Conservation (phyloP, 2,329 filamentous ascomycete species). For the Lithohypha guttulata region DNA sequence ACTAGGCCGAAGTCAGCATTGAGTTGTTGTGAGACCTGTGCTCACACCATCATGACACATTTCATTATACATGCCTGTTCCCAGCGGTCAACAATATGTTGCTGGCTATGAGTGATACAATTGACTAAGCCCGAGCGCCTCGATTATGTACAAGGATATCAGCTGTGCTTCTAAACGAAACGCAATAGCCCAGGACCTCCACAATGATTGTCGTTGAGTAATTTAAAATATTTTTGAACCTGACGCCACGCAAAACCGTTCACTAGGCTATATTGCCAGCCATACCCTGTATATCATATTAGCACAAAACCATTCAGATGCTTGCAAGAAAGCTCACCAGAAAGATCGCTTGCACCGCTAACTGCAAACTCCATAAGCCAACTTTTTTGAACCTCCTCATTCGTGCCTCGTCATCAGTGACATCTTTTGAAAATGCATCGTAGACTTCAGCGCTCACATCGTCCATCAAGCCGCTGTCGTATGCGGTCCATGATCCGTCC, state of each 20-base stretch:
- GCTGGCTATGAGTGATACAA: too few relatives aligned
- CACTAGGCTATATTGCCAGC: slow-evolving; percentile 20
- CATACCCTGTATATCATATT: slow-evolving; percentile 16
- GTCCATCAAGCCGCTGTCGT: slow-evolving; percentile 86
- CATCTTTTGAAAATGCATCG: slow-evolving; percentile 81
- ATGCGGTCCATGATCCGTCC: slow-evolving; percentile 89
- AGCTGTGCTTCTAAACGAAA: too few relatives aligned
- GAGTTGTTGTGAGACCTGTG: too few relatives aligned
- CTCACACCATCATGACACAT: too few relatives aligned
- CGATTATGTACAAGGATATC: too few relatives aligned
- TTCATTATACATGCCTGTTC: too few relatives aligned
- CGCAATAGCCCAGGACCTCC: too few relatives aligned
- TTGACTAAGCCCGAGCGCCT: too few relatives aligned
- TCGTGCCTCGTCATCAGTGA: slow-evolving; percentile 77
- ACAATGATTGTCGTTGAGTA: too few relatives aligned
- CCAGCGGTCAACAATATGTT: too few relatives aligned
- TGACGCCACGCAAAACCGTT: neutral
- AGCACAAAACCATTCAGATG: slow-evolving; percentile 1
- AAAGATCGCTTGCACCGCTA: slow-evolving; percentile 87
- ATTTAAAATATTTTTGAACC: neutral
- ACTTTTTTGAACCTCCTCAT: slow-evolving; percentile 87
- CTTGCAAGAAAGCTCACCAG: slow-evolving; percentile 49
- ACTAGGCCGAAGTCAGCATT: too few relatives aligned
- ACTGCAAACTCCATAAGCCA: slow-evolving; percentile 86
- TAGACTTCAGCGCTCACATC: slow-evolving; percentile 87